These are phyloP conservation scores for Monosporascus ibericus DNA, from an alignment of 2,329 filamentous ascomycete genomes.

Conservation along the genomic window DNA sequence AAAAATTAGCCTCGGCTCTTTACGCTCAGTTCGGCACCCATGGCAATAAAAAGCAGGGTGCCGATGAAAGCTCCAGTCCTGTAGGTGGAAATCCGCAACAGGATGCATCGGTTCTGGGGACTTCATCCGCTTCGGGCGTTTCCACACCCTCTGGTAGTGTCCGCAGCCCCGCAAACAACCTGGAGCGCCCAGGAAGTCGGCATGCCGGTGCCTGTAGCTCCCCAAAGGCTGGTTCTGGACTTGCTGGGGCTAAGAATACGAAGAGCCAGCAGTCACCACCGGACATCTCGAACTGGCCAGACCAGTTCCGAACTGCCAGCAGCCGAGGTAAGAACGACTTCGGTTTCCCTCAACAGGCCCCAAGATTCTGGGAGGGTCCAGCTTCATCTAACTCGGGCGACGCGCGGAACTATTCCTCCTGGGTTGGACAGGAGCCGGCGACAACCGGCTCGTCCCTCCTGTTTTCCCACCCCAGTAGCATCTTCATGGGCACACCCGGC, in stretches of 20 bases:
- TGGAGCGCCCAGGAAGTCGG: conserved; percentile 12
- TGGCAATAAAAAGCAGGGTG: conserved; percentile 5
- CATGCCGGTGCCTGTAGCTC: conserved; percentile 1
- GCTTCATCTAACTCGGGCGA: not conserved
- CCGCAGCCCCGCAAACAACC: conserved; percentile 7
- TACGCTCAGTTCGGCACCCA: conserved; percentile 20
- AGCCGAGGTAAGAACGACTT: conserved; percentile 7
- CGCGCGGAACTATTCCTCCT: conserved; percentile 14
- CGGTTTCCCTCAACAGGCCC: conserved; percentile 6
- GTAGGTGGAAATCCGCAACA: conserved; percentile 6
- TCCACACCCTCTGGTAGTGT: conserved; percentile 5
- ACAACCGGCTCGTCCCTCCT: conserved; percentile 21
- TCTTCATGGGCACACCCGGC: conserved; percentile 42
- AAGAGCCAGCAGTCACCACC: not conserved
- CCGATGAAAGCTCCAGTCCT: conserved; percentile 3
- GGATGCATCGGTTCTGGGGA: conserved; percentile 5
- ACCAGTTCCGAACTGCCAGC: not conserved
- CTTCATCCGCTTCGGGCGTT: conserved; percentile 2
- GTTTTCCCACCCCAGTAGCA: conserved; percentile 45
- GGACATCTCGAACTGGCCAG: not conserved
- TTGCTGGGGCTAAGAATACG: conserved; percentile 7
- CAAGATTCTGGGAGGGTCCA: conserved; percentile 1
- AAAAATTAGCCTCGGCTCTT: conserved; percentile 18
- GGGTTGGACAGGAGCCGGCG: conserved; percentile 7
- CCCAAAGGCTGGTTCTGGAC: conserved; percentile 11